Conservation (phyloP, 306 rosid species). For the Cicer arietinum region DNA sequence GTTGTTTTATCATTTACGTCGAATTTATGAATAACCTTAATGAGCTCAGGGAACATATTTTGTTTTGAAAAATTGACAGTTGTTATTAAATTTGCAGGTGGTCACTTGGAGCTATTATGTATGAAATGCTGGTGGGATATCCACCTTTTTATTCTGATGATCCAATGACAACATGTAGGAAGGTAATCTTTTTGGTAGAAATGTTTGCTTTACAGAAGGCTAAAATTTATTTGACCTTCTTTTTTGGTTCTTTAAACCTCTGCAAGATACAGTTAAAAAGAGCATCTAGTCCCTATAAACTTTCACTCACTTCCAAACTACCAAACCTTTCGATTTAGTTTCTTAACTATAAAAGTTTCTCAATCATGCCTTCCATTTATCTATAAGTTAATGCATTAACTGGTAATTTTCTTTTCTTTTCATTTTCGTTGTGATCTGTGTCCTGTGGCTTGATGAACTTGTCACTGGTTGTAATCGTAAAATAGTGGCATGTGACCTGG, state of each 20-base stretch:
- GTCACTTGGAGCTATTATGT: constrained; percentile 99
- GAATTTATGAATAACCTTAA: constrained; percentile 3
- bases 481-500: not conserved
- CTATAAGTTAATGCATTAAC: not conserved
- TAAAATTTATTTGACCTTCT: constrained; percentile 6
- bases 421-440: not conserved
- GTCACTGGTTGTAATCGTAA: not conserved
- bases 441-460: not conserved
- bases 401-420: not conserved
- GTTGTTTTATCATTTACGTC: not conserved
- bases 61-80: constrained; percentile 27
- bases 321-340: constrained; percentile 7
- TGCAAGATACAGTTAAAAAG: not conserved
- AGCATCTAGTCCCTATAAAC: not conserved
- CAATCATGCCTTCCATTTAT: not conserved
- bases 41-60: not conserved
- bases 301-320: not conserved
- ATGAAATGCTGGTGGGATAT: constrained; percentile 97
- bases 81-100: constrained; percentile 64
- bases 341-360: not conserved
- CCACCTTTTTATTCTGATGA: constrained; percentile 99
- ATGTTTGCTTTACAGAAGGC: constrained; percentile 3
- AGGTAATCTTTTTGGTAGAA: constrained; percentile 58
- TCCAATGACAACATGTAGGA: constrained; percentile 98
- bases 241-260: not conserved